A percentile compares a stretch with the other conserved stretches of the same genome.
Conservation (phyloP, 495 filamentous ascomycete genomes). For the Cudoniella acicularis region DNA sequence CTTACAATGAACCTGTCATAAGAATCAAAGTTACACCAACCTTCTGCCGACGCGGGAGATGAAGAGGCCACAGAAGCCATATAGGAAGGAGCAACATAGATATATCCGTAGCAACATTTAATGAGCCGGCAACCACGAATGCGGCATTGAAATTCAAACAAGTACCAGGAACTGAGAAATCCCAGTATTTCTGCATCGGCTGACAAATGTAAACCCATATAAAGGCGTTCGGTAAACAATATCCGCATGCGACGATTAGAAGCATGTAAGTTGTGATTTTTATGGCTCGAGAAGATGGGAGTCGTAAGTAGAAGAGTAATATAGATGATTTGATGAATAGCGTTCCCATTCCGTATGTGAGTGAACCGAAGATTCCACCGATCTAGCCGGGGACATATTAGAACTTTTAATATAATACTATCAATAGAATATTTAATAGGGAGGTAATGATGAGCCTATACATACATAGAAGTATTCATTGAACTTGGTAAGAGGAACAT, state of each 20-base stretch:
- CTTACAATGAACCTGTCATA: slow-evolving; percentile 31
- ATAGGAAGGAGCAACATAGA: slow-evolving; percentile 41
- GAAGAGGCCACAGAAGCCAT: slow-evolving; percentile 78
- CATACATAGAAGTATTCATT: slow-evolving; percentile 5
- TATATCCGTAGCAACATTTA: slow-evolving; percentile 21
- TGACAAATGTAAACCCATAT: slow-evolving; percentile 24
- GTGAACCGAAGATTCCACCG: slow-evolving; percentile 17
- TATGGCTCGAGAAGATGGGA: slow-evolving; percentile 16
- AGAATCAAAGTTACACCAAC: slow-evolving; percentile 25
- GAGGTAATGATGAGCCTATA: not conserved
- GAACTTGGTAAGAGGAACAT: slow-evolving; percentile 12
- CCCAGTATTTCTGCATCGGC: slow-evolving; percentile 27
- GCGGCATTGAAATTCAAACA: slow-evolving; percentile 17
- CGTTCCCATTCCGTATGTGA: slow-evolving; percentile 25
- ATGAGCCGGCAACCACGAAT: slow-evolving; percentile 14
- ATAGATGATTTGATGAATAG: slow-evolving; percentile 78
- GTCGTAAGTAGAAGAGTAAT: slow-evolving; percentile 49
- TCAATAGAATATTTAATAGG: not conserved
- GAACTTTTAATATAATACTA: not conserved
- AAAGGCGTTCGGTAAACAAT: slow-evolving; percentile 22
- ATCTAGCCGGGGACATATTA: slow-evolving; percentile 13
- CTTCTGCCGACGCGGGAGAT: slow-evolving; percentile 65
- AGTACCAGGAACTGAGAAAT: slow-evolving; percentile 17
- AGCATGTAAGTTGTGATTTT: slow-evolving; percentile 20
- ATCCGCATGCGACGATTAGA: slow-evolving; percentile 24